Percentiles rank a stretch among this genome's conserved stretches.
These are phyloP conservation scores for Didymella arachidicola DNA, from an alignment of 2,329 filamentous ascomycete species.

Conservation along the genomic window DNA sequence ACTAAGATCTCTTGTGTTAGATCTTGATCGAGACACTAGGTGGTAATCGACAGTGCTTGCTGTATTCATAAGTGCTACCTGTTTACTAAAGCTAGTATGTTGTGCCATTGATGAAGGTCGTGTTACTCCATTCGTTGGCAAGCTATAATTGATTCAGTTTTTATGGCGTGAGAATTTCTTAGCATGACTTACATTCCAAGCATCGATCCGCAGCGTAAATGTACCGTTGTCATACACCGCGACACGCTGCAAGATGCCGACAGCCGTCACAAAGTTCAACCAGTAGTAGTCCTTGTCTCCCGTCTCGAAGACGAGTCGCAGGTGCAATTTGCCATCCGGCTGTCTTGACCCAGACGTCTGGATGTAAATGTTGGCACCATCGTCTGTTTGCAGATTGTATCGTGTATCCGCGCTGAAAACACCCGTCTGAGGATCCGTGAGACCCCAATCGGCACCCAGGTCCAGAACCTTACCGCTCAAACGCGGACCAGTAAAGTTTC, in stretches of 20 bases:
- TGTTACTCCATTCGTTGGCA: slow-evolving; percentile 15
- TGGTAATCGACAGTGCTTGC: no score
- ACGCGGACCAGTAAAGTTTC: slow-evolving; percentile 42
- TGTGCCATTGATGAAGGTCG: slow-evolving; percentile 16
- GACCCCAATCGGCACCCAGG: slow-evolving; percentile 41
- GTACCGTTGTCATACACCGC: slow-evolving; percentile 16
- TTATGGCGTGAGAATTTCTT: neutral
- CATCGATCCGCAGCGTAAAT: slow-evolving; percentile 20
- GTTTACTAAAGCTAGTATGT: neutral
- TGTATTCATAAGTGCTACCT: no score
- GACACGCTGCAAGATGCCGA: slow-evolving; percentile 16
- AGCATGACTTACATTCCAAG: slow-evolving; percentile 20
- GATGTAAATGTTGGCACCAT: slow-evolving; percentile 34
- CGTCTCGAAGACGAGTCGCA: slow-evolving; percentile 17
- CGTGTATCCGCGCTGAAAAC: slow-evolving; percentile 15
- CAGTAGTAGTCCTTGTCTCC: slow-evolving; percentile 21
- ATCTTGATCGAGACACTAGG: no score
- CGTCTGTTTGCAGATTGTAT: slow-evolving; percentile 26
- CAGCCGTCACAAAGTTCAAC: slow-evolving; percentile 18
- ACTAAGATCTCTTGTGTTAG: no score
- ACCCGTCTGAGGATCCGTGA: slow-evolving; percentile 23
- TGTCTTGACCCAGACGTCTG: slow-evolving; percentile 36
- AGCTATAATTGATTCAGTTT: neutral
- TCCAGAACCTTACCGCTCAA: slow-evolving; percentile 32
- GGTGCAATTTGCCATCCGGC: slow-evolving; percentile 23